Percentiles rank a stretch among this genome's conserved stretches.
Evolutionary conservation across 2,329 filamentous ascomycete genomes (phyloP).

Genomic region (Chaetomiaceae sp.): DNA sequence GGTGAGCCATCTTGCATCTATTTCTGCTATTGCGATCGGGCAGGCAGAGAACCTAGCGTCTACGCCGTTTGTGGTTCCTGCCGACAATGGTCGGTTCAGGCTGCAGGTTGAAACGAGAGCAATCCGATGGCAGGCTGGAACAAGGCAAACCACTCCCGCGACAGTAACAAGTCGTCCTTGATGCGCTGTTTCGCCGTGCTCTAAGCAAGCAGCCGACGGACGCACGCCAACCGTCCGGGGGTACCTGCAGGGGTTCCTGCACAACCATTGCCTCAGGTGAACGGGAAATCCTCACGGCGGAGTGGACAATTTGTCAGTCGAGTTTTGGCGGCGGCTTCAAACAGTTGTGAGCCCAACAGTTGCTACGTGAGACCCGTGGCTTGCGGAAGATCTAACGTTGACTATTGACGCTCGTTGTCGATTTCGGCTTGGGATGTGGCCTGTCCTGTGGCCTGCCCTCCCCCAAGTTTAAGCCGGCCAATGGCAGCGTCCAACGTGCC

Average conservation of each 20-base stretch:
- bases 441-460: slow-evolving; percentile 4
- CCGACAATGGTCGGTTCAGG: too few species aligned
- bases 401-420: slow-evolving; percentile 1
- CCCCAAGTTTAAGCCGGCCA: slow-evolving; percentile 23
- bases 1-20: not conserved
- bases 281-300: too few species aligned
- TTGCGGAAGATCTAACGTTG: not conserved
- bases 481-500: slow-evolving; percentile 16
- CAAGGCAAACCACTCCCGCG: too few species aligned
- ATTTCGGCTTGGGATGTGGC: slow-evolving; percentile 10
- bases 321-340: not conserved
- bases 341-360: too few species aligned
- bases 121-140: too few species aligned
- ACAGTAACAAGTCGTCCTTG: not conserved
- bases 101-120: too few species aligned
- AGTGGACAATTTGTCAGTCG: not conserved
- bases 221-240: not conserved
- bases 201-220: not conserved
- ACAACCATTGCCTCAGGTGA: too few species aligned
- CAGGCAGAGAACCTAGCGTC: too few species aligned
- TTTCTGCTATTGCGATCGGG: not conserved
- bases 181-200: not conserved
- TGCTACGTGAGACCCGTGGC: too few species aligned
- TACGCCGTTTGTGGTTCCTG: not conserved
- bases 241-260: slow-evolving; percentile 5